Evolutionary conservation across 345 rosid species (phyloP).

Genomic region (Euphorbia pulcherrima): DNA sequence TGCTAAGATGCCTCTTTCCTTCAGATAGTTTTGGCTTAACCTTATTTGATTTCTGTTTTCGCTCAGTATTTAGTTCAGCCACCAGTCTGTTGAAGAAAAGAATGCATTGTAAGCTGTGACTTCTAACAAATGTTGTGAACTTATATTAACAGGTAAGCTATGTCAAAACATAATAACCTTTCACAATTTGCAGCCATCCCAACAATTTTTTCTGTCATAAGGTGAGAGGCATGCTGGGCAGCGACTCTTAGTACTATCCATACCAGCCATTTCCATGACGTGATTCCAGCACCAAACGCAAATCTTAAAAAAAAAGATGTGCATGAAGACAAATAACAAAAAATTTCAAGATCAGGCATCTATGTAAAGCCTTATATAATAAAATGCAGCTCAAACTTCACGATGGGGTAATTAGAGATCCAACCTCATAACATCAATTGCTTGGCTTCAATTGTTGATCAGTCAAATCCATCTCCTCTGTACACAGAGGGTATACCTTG

Average conservation of each 20-base stretch:
- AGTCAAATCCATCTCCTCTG: constrained; percentile 90
- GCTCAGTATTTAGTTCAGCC: constrained; percentile 59
- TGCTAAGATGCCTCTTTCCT: constrained; percentile 72
- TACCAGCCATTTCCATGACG: constrained; percentile 90
- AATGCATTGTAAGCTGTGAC: background rate
- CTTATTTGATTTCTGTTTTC: constrained; percentile 63
- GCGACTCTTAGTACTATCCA: constrained; percentile 78
- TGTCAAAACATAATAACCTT: constrained; percentile 42
- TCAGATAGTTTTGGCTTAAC: constrained; percentile 61
- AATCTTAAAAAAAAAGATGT: constrained; percentile 39
- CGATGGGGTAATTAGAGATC: background rate
- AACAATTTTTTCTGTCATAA: constrained; percentile 86
- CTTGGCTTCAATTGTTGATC: constrained; percentile 94
- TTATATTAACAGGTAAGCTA: background rate
- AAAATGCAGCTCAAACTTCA: background rate
- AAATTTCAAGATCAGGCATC: background rate
- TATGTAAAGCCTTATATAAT: background rate
- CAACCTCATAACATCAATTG: constrained; percentile 92
- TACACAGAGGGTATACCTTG: constrained; percentile 80
- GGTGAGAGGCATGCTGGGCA: constrained; percentile 89
- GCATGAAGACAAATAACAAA: background rate
- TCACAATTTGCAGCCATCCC: constrained; percentile 71
- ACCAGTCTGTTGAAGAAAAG: constrained; percentile 42
- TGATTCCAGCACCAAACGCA: constrained; percentile 99
- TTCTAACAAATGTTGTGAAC: background rate